Evolutionary conservation across 2,329 filamentous ascomycete genomes (phyloP).

Genomic region (Venturia nashicola): DNA sequence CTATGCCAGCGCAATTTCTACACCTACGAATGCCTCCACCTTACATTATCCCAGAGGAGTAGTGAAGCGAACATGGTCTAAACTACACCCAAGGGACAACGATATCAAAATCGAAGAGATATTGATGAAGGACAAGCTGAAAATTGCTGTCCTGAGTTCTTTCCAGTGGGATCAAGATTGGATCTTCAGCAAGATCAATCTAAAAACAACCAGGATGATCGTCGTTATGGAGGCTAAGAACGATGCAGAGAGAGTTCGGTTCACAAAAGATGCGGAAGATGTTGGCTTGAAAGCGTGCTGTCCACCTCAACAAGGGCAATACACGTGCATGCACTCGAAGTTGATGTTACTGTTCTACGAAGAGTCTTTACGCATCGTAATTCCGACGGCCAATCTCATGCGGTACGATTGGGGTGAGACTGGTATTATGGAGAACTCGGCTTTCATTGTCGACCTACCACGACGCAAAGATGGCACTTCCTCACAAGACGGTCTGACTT

Average conservation of each 20-base stretch:
- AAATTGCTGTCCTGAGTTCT: slow-evolving; percentile 72
- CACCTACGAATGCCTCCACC: slow-evolving; percentile 8
- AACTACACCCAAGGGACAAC: slow-evolving; percentile 42
- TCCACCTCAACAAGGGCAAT: slow-evolving; percentile 60
- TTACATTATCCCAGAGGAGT: slow-evolving; percentile 45
- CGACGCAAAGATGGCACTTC: slow-evolving; percentile 28
- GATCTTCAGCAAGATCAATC: slow-evolving; percentile 60
- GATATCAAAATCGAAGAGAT: slow-evolving; percentile 87
- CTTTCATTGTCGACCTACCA: slow-evolving; percentile 89
- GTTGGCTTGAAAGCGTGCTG: slow-evolving; percentile 58
- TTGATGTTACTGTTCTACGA: slow-evolving; percentile 77
- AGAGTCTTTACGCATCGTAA: slow-evolving; percentile 60
- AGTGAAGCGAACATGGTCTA: slow-evolving; percentile 72
- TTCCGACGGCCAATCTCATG: slow-evolving; percentile 80
- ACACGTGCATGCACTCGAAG: slow-evolving; percentile 85
- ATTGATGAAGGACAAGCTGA: slow-evolving; percentile 57
- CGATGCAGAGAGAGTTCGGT: slow-evolving; percentile 27
- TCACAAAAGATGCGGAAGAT: slow-evolving; percentile 20
- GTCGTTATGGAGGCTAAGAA: slow-evolving; percentile 50
- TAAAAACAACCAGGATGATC: slow-evolving; percentile 36
- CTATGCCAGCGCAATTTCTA: neutral
- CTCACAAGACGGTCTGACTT: slow-evolving; percentile 25
- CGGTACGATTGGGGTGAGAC: slow-evolving; percentile 82
- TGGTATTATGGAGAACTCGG: slow-evolving; percentile 74
- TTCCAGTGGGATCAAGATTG: slow-evolving; percentile 79